Evolutionary conservation across 345 rosid genomes (phyloP), one percentile per base, ranked within the genome.

Genomic region (Salix brachista): DNA sequence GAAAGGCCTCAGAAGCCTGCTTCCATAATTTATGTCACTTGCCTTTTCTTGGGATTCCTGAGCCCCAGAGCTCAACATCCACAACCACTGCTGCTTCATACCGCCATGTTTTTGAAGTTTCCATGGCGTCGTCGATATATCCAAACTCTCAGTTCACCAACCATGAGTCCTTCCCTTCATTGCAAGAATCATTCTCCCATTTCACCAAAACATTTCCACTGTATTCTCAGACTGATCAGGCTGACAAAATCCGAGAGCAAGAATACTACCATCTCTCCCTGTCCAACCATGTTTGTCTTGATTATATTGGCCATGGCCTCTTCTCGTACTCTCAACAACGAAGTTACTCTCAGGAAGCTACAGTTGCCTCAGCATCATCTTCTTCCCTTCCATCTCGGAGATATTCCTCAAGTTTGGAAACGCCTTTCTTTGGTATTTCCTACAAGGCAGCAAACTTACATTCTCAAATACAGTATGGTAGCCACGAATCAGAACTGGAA

Each of bases 151-250:
- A 80, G 6, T 96, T 92, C 89, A 96, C 94, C 5, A 87, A 91
- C 83, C 99, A 87, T 60, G 97, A 96, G 71, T 96, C 98, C 72
- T 89, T 96, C 26, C 97, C 96, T 74, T 79, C 90, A 4, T 81
- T 91, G 21, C 82, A 79, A 0, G 89, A 90, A 74, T 86, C 97
- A 3, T 83, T 85, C 79, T 80, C 86, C 69, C 78, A 77, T 50
- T 89, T 93, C 80, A 78, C 68, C 52, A 74, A 75, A 71, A 75
- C 83, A 30, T 93, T 85, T 65, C 96, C 96, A 4, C 87, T 69
- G 41, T 96, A 85, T 78, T 67, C 79, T 21, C 83, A 80, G 39
- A 91, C 94, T 1, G 84, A 74, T 23, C 83, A 77, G 72, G 88
- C 90, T 4, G 99, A 96, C 37, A 68, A 77, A 79, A 86, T 96